phyloP scores from a whole-genome alignment of 306 rosid genomes.

The Cicer yamashitae region DNA sequence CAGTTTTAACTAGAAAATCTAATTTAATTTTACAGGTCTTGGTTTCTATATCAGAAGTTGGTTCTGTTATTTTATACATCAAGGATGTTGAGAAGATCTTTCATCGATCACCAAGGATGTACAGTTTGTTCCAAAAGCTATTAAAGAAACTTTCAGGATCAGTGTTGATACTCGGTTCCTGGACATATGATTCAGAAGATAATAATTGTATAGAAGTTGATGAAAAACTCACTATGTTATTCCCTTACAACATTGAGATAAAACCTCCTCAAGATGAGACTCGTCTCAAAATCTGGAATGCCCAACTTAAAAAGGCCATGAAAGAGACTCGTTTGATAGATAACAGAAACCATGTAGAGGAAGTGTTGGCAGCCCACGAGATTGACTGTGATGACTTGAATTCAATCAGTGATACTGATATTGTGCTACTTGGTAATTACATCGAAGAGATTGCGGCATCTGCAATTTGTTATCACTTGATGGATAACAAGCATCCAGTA shows the following conservation, averaged over 20 bases:
- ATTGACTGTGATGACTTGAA: conserved; percentile 76
- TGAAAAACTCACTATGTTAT: conserved; percentile 59
- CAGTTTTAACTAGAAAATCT: conserved; percentile 34
- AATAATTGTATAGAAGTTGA: conserved; percentile 52
- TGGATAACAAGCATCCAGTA: conserved; percentile 65
- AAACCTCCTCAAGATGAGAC: conserved; percentile 76
- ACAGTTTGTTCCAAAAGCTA: conserved; percentile 66
- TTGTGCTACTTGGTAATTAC: conserved; percentile 56
- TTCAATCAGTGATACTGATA: conserved; percentile 67
- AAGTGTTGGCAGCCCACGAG: conserved; percentile 79
- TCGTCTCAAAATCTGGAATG: conserved; percentile 62
- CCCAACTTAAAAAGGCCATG: conserved; percentile 69
- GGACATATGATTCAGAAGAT: conserved; percentile 52
- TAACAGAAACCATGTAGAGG: conserved; percentile 74
- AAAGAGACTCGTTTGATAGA: conserved; percentile 67
- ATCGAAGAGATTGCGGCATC: conserved; percentile 79
- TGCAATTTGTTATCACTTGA: conserved; percentile 75
- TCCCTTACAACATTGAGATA: conserved; percentile 69
- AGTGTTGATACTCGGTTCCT: conserved; percentile 80
- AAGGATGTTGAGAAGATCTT: conserved; percentile 78
- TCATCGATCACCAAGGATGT: conserved; percentile 64
- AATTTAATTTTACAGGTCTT: conserved; percentile 62
- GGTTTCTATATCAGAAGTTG: conserved; percentile 67
- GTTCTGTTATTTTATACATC: conserved; percentile 77
- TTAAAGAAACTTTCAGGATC: conserved; percentile 80